These are phyloP conservation scores for Aspergillus vadensis DNA, from an alignment of 2,329 filamentous ascomycete species.

Conservation along the genomic window DNA sequence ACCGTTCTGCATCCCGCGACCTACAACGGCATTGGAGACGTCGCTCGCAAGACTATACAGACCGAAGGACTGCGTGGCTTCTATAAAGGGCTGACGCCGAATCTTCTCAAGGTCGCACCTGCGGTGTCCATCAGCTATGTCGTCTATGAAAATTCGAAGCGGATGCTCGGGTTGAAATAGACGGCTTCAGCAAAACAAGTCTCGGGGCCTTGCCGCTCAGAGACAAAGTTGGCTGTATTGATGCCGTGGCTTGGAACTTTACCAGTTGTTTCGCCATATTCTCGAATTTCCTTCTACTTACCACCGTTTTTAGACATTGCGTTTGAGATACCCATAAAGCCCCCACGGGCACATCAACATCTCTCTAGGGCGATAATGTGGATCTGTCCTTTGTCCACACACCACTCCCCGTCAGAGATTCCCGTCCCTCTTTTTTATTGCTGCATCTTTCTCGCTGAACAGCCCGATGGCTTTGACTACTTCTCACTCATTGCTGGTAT, in stretches of 20 bases:
- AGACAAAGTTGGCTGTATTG: background rate
- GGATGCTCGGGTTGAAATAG: slow-evolving; percentile 59
- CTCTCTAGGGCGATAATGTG: slow-evolving; percentile 17
- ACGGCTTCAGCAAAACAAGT: background rate
- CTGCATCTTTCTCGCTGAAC: slow-evolving; percentile 1
- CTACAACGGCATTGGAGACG: slow-evolving; percentile 89
- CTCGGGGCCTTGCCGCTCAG: background rate
- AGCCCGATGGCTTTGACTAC: background rate
- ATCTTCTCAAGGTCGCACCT: slow-evolving; percentile 92
- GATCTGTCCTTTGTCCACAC: slow-evolving; percentile 11
- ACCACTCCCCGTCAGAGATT: slow-evolving; percentile 9
- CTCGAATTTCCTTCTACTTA: slow-evolving; percentile 13
- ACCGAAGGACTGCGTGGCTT: slow-evolving; percentile 82
- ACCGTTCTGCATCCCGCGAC: slow-evolving; percentile 87
- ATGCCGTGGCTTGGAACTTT: slow-evolving; percentile 3
- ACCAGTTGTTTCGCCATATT: slow-evolving; percentile 4
- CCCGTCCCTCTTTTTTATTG: slow-evolving; percentile 12
- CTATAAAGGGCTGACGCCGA: slow-evolving; percentile 94
- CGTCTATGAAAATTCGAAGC: slow-evolving; percentile 89
- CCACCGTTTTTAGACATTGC: slow-evolving; percentile 27
- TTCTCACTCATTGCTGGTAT: background rate
- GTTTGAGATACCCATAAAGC: slow-evolving; percentile 36
- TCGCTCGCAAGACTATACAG: slow-evolving; percentile 77
- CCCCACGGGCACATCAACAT: slow-evolving; percentile 20
- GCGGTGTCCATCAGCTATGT: slow-evolving; percentile 95